These are phyloP conservation scores for Cenchrus americanus DNA, from an alignment of 176 grass and related monocot species.

Conservation along the genomic window DNA sequence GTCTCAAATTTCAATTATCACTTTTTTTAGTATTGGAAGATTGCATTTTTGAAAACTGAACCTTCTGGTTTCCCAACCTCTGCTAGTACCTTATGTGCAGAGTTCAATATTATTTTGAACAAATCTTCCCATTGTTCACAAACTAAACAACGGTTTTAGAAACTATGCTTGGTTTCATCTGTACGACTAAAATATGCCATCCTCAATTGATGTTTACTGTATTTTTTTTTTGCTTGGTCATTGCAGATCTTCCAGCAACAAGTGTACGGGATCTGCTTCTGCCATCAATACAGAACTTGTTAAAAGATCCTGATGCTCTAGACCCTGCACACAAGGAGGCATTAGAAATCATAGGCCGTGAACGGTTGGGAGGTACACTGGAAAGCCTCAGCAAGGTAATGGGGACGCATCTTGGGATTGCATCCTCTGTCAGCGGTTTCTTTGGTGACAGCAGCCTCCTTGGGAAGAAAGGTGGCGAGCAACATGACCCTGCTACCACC, in stretches of 20 bases:
- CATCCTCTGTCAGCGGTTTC: conserved; percentile 84
- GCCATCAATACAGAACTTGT: conserved; percentile 85
- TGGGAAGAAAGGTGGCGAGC: conserved; percentile 70
- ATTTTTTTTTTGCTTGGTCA: conserved; percentile 2
- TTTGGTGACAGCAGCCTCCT: conserved; percentile 76
- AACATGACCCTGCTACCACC: conserved; percentile 25
- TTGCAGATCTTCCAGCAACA: conserved; percentile 77
- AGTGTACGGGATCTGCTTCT: conserved; percentile 78
- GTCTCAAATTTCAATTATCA: background rate
- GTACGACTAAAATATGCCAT: conserved; percentile 1
- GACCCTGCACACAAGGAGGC: conserved; percentile 97
- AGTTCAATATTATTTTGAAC: conserved; percentile 24
- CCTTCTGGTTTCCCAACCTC: background rate
- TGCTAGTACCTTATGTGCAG: conserved; percentile 16
- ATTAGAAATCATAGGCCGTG: conserved; percentile 79
- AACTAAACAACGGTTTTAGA: conserved; percentile 1
- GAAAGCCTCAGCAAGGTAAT: conserved; percentile 91
- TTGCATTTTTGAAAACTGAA: background rate
- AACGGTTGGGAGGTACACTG: conserved; percentile 77
- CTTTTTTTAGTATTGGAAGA: background rate
- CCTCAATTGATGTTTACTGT: background rate
- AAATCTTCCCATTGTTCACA: conserved; percentile 2
- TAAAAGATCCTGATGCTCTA: conserved; percentile 82
- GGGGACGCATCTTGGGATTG: conserved; percentile 85
- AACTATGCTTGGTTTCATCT: conserved; percentile 30